Percentiles rank a stretch among this genome's conserved stretches.
Conservation (phyloP, 192 early-diverging fungal genomes). For the Coemansia sp. region DNA sequence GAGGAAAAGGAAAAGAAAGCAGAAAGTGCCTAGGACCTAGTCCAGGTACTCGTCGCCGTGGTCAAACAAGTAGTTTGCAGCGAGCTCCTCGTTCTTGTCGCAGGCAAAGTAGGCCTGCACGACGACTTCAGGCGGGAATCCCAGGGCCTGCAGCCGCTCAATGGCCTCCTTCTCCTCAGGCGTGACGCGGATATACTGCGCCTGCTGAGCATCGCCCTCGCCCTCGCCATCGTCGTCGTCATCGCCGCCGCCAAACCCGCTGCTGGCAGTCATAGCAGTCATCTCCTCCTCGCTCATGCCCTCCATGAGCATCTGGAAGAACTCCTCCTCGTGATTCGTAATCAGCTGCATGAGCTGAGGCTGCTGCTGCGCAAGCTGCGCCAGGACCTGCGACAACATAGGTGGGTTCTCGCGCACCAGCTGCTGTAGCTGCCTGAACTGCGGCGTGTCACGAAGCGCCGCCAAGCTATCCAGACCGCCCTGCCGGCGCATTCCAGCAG, state of each 20-base stretch:
- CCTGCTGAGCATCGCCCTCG: slow-evolving; percentile 49
- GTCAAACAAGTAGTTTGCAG: slow-evolving; percentile 96
- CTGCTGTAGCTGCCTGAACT: slow-evolving; percentile 92
- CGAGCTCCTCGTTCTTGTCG: slow-evolving; percentile 97
- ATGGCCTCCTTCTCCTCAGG: slow-evolving; percentile 91
- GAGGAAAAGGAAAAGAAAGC: not conserved
- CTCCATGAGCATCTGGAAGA: slow-evolving; percentile 71
- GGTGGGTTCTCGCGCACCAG: slow-evolving; percentile 85
- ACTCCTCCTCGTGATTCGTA: slow-evolving; percentile 75
- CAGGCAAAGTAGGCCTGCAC: slow-evolving; percentile 97
- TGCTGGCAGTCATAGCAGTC: slow-evolving; percentile 10
- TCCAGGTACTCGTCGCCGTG: slow-evolving; percentile 65
- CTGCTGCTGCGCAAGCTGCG: slow-evolving; percentile 81
- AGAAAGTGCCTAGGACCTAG: not conserved
- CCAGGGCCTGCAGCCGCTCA: slow-evolving; percentile 76
- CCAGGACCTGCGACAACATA: slow-evolving; percentile 83
- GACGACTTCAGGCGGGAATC: slow-evolving; percentile 81
- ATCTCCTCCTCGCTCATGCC: slow-evolving; percentile 44
- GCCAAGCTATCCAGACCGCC: slow-evolving; percentile 39
- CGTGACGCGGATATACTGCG: slow-evolving; percentile 80
- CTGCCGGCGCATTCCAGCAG: slow-evolving; percentile 22
- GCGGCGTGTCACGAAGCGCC: slow-evolving; percentile 73
- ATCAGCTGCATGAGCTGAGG: slow-evolving; percentile 84
- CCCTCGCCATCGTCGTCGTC: slow-evolving; percentile 61
- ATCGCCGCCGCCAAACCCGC: slow-evolving; percentile 23